Evolutionary conservation across 1,284 basidiomycete species (phyloP).

Genomic region (Moniliella sp.): DNA sequence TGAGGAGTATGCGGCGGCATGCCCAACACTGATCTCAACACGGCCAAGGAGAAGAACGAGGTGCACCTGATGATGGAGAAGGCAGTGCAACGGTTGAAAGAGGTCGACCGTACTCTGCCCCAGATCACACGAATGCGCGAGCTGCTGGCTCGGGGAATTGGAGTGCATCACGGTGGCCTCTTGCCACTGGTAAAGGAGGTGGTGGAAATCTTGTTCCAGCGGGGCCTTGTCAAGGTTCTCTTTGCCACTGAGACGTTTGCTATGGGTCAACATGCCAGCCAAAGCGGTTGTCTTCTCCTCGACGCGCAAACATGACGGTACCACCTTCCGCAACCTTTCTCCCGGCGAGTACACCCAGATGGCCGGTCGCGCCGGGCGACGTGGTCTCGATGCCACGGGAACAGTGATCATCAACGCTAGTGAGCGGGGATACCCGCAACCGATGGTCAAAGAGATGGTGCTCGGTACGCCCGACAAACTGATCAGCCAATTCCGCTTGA

Average conservation of each 20-base stretch:
- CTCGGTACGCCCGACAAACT: slow-evolving; percentile 74
- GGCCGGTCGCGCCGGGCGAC: slow-evolving; percentile 87
- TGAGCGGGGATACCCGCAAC: slow-evolving; percentile 66
- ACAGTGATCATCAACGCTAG: slow-evolving; percentile 67
- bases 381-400: slow-evolving; percentile 81
- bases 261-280: slow-evolving; percentile 98
- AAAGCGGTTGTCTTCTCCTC: slow-evolving; percentile 87
- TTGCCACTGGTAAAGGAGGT: slow-evolving; percentile 92
- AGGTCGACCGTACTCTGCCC: slow-evolving; percentile 73
- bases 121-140: slow-evolving; percentile 83
- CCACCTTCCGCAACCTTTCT: slow-evolving; percentile 55
- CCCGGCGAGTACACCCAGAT: slow-evolving; percentile 74
- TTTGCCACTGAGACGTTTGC: slow-evolving; percentile 99
- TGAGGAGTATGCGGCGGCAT: slow-evolving; percentile 78
- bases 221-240: slow-evolving; percentile 82
- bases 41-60: slow-evolving; percentile 73
- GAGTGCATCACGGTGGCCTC: slow-evolving; percentile 88
- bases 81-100: slow-evolving; percentile 65
- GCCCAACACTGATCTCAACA: slow-evolving; percentile 68
- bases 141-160: slow-evolving; percentile 72
- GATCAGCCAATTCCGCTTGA: slow-evolving; percentile 87
- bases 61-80: slow-evolving; percentile 83
- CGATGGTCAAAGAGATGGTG: slow-evolving; percentile 64
- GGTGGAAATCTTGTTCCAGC: slow-evolving; percentile 84
- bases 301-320: slow-evolving; percentile 86